Evolutionary conservation across 345 rosid genomes (phyloP).

Genomic region (Eucalyptus tenuipes): DNA sequence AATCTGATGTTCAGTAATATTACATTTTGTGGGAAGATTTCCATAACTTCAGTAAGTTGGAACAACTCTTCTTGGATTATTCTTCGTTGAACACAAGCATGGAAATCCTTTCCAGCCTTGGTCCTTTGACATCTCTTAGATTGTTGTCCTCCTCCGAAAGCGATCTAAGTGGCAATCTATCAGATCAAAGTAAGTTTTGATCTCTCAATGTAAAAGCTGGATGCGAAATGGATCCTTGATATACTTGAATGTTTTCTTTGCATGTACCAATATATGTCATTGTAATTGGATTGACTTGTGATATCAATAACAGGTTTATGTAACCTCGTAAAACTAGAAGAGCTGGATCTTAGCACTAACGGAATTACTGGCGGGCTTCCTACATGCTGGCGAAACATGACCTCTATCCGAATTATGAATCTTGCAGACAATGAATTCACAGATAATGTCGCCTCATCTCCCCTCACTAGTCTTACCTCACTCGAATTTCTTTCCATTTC

Average conservation of each 20-base stretch:
- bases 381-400: not conserved
- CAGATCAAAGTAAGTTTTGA: no score
- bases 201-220: no score
- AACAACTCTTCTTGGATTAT: not conserved
- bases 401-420: not conserved
- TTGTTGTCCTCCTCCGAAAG: fast-evolving
- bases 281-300: no score
- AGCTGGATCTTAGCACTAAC: not conserved
- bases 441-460: not conserved
- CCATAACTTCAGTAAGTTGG: not conserved
- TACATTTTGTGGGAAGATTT: not conserved
- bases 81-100: not conserved
- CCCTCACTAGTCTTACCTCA: not conserved
- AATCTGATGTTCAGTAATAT: no score
- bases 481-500: not conserved
- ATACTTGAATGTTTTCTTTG: fast-evolving
- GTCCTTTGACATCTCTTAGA: no score
- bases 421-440: no score
- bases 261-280: fast-evolving
- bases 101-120: no score
- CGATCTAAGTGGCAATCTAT: fast-evolving
- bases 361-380: not conserved
- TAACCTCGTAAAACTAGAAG: not conserved
- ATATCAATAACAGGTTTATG: not conserved
- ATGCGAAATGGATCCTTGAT: no score